Evolutionary conservation across 257 asterid genomes (phyloP), one percentile per base, ranked within the genome.

Genomic region (Petunia axillaris): DNA sequence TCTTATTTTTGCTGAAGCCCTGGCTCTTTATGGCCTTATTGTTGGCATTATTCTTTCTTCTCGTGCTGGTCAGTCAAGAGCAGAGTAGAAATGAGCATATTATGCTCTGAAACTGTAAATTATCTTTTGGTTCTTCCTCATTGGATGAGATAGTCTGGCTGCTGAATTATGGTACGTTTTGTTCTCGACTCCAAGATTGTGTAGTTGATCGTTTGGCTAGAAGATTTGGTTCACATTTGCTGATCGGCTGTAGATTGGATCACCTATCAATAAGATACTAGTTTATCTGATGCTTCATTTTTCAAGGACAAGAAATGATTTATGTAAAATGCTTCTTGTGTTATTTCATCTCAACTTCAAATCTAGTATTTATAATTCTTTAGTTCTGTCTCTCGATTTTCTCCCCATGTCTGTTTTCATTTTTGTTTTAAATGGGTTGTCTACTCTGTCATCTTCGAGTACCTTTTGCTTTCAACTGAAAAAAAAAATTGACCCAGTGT

Each of bases 21-120:
- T 88, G 86, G 91, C 92, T 78, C 92, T 89, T 70, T 89, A 89
- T 39, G 92, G 92, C 59, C 91, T 89, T 60, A 89, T 89, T 77
- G 92, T 89, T 36, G 92, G 92, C 77, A 89, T 89, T 85, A 89
- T 89, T 78, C 93, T 89, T 80, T 89, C 93, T 43, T 89, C 93
- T 75, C 93, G 93, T 35, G 93, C 93, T 73, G 93, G 93, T 67
- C 93, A 89, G 84, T 89, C 93, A 36, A 81, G 93, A 83, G 93
- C 93, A 8, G 93, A 89, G 48, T 89, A 89, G 83, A 82, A 37
- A 79, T 52, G 58, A 14, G 53, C 83, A 41, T 67, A 37, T 58
- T 35, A 16, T 38, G 70, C 79, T 73, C 64, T 0, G 52, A 40
- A 48, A 25, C 52, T 67, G 76, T 67, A 82, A 75, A 81, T 35